Evolutionary conservation across 257 asterid species (phyloP).

Genomic region (Asclepias syriaca): DNA sequence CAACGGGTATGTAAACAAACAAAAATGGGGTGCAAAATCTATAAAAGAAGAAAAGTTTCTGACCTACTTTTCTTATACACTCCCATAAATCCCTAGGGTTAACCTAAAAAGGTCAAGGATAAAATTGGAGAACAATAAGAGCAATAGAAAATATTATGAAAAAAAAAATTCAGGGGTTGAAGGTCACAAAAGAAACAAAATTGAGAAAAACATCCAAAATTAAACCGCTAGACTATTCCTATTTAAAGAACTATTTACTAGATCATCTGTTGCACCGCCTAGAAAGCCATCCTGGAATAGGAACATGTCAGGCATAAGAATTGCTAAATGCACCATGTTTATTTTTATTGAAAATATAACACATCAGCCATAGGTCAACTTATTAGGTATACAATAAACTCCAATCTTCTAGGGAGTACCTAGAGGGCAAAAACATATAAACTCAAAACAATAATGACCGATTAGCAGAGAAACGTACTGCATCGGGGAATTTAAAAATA

Average conservation of each 20-base stretch:
- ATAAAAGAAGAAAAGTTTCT: neutral
- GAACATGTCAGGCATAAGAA: neutral
- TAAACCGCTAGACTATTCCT: neutral
- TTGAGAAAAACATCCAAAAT: neutral
- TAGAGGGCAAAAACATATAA: neutral
- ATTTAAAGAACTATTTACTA: neutral
- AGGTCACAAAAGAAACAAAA: neutral
- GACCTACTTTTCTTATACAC: neutral
- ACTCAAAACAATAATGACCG: neutral
- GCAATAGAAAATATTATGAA: neutral
- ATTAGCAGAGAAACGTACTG: neutral
- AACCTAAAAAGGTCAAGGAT: neutral
- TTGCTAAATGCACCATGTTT: neutral
- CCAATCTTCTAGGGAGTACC: neutral
- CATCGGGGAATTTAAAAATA: neutral
- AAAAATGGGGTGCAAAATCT: neutral
- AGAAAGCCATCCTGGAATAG: neutral
- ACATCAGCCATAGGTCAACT: neutral
- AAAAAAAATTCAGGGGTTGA: neutral
- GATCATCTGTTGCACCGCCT: neutral
- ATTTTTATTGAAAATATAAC: neutral
- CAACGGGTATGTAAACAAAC: neutral
- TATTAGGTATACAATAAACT: neutral
- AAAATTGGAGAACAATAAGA: neutral
- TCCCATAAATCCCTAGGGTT: neutral